Conservation (phyloP, 305 asterid species). For the Solanum hybrid region DNA sequence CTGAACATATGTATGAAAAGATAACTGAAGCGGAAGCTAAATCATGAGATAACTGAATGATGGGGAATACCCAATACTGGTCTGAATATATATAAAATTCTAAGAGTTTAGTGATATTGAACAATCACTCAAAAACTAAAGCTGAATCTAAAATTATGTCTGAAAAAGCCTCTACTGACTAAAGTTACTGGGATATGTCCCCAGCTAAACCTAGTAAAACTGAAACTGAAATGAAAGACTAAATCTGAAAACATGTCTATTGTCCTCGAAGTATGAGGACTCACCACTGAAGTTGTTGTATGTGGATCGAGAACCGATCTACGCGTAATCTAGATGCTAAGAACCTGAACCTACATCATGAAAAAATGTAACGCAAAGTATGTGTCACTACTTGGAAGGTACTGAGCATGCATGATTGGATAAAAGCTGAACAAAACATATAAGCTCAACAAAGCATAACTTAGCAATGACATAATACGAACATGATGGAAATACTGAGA, state of each 20-base stretch:
- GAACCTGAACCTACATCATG: background rate
- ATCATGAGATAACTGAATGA: too few relatives aligned
- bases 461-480: too few relatives aligned
- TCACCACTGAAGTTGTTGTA: background rate
- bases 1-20: background rate
- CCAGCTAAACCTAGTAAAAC: too few relatives aligned
- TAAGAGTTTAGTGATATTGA: background rate
- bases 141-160: too few relatives aligned
- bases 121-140: background rate
- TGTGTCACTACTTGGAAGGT: background rate
- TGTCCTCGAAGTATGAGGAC: background rate
- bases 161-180: too few relatives aligned
- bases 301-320: background rate
- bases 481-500: too few relatives aligned
- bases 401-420: background rate
- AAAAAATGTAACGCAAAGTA: background rate
- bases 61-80: too few relatives aligned
- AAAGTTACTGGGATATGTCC: too few relatives aligned
- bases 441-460: background rate
- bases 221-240: background rate
- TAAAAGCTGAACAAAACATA: too few relatives aligned
- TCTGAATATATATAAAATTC: background rate
- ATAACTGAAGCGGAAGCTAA: background rate
- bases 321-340: background rate
- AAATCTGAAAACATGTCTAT: background rate